phyloP scores from a whole-genome alignment of 2,329 filamentous ascomycete genomes.

The Emmonsiellopsis sp. region DNA sequence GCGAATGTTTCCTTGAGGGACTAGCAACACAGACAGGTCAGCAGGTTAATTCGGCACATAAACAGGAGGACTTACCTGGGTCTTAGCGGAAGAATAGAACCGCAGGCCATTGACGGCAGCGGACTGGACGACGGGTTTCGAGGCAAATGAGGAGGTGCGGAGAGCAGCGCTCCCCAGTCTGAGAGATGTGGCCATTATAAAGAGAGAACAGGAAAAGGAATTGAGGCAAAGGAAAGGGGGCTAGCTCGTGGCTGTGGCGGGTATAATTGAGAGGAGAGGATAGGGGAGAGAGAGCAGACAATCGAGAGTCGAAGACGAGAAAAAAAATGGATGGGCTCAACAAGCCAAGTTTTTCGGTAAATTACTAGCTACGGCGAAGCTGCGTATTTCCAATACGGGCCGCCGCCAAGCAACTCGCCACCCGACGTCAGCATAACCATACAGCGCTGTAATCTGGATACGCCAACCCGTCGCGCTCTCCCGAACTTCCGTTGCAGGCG shows the following conservation, averaged over 20 bases:
- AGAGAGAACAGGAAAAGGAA: constrained; percentile 6
- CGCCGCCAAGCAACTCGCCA: background rate
- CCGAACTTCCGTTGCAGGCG: background rate
- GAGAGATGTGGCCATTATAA: constrained; percentile 67
- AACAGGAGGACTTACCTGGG: constrained; percentile 53
- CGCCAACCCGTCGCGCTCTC: background rate
- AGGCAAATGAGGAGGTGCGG: constrained; percentile 61
- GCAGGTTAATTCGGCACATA: constrained; percentile 10
- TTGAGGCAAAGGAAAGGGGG: constrained; percentile 4
- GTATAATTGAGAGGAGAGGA: constrained; percentile 8
- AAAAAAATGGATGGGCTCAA: background rate
- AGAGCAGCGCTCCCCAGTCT: constrained; percentile 74
- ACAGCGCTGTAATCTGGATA: background rate
- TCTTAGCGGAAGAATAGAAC: constrained; percentile 82
- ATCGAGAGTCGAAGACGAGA: background rate
- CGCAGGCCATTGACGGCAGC: constrained; percentile 73
- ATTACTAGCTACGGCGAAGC: background rate
- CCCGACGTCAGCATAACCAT: background rate
- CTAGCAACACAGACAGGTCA: constrained; percentile 38
- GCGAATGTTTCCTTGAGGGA: constrained; percentile 98
- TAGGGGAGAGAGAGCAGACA: constrained; percentile 8
- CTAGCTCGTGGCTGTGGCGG: background rate
- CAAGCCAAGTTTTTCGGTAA: background rate
- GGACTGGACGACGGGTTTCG: constrained; percentile 58
- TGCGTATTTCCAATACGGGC: background rate